Evolutionary conservation across 441 rosid species (phyloP).

Genomic region (Populus hybrid): DNA sequence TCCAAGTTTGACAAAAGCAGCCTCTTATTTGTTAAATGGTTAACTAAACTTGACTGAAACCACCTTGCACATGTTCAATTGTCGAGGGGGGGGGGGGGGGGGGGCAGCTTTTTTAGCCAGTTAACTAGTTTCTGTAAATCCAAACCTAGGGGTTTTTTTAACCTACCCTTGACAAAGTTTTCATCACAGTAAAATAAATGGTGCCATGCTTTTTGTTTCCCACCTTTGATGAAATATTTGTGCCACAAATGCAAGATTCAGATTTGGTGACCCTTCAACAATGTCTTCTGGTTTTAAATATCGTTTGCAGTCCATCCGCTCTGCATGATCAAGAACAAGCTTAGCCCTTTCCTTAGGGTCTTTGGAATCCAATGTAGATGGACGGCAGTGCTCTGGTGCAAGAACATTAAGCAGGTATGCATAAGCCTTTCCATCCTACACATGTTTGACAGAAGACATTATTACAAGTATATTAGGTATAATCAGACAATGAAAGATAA

Average conservation of each 20-base stretch:
- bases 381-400: constrained; percentile 80
- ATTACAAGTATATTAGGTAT: constrained; percentile 10
- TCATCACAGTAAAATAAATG: neutral
- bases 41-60: neutral
- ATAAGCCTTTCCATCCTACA: constrained; percentile 97
- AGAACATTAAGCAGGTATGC: constrained; percentile 91
- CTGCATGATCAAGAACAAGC: constrained; percentile 83
- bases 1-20: neutral
- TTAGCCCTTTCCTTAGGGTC: constrained; percentile 81
- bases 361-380: constrained; percentile 51
- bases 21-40: neutral
- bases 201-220: neutral
- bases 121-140: neutral
- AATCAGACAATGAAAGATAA: neutral
- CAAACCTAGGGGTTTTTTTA: neutral
- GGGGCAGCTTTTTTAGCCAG: neutral
- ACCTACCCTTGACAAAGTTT: neutral
- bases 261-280: constrained; percentile 96
- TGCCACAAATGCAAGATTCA: constrained; percentile 94
- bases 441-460: constrained; percentile 14
- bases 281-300: constrained; percentile 79
- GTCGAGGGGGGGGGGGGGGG: neutral
- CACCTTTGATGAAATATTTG: constrained; percentile 94
- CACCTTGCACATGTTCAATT: neutral
- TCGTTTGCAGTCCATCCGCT: constrained; percentile 60